Conservation (phyloP, 495 filamentous ascomycete genomes). For the Clavariopsis aquatica region DNA sequence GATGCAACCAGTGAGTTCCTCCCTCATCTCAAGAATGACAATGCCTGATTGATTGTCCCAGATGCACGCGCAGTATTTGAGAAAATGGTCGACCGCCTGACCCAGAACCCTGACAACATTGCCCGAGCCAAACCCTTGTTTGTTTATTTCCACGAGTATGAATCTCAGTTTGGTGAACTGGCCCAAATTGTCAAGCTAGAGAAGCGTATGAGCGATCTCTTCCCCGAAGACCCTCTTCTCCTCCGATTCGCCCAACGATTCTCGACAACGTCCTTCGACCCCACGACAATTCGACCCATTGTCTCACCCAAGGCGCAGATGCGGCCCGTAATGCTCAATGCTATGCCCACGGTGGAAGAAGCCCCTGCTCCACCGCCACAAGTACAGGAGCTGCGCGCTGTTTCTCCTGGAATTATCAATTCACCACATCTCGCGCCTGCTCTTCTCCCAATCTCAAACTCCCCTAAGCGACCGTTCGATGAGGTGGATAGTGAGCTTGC, state of each 20-base stretch:
- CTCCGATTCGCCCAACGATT: slow-evolving; percentile 75
- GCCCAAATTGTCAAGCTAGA: slow-evolving; percentile 86
- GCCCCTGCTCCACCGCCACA: slow-evolving; percentile 32
- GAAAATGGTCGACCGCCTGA: slow-evolving; percentile 77
- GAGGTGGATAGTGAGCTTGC: slow-evolving; percentile 67
- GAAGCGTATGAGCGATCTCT: slow-evolving; percentile 87
- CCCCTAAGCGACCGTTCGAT: slow-evolving; percentile 74
- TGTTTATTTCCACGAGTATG: slow-evolving; percentile 87
- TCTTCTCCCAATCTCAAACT: slow-evolving; percentile 55
- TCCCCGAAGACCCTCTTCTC: slow-evolving; percentile 80
- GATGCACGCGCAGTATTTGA: slow-evolving; percentile 95
- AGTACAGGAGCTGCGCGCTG: slow-evolving; percentile 10
- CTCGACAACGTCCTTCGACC: slow-evolving; percentile 67
- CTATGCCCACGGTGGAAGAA: slow-evolving; percentile 52
- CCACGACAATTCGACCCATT: slow-evolving; percentile 75
- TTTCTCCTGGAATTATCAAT: slow-evolving; percentile 23
- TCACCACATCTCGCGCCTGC: slow-evolving; percentile 59
- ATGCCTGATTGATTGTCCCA: slow-evolving; percentile 43
- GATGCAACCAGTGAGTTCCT: slow-evolving; percentile 82
- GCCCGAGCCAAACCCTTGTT: slow-evolving; percentile 82
- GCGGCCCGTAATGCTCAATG: slow-evolving; percentile 55
- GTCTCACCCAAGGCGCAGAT: slow-evolving; percentile 77
- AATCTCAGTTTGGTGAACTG: slow-evolving; percentile 90
- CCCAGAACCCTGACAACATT: slow-evolving; percentile 67
- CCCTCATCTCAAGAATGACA: not conserved